Evolutionary conservation across 2,329 filamentous ascomycete species (phyloP).

Genomic region (Neophaeococcomyces aloes): DNA sequence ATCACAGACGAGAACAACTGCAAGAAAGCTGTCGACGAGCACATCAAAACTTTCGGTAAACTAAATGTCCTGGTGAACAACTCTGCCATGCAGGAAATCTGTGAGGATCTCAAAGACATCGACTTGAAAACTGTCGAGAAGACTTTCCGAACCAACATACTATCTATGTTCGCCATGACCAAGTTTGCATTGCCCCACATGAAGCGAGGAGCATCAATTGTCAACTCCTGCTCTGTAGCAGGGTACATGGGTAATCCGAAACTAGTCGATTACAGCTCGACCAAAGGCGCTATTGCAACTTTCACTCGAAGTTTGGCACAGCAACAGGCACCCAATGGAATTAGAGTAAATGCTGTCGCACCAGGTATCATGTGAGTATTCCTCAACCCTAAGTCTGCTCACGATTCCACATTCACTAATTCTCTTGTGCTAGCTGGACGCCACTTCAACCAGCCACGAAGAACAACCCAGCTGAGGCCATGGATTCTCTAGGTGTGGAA

Average conservation of each 20-base stretch:
- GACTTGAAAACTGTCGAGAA: conserved; percentile 46
- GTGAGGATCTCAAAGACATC: conserved; percentile 40
- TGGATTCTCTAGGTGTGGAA: conserved; percentile 26
- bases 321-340: conserved; percentile 46
- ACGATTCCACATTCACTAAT: conserved; percentile 1
- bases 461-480: conserved; percentile 22
- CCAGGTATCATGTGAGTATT: conserved; percentile 24
- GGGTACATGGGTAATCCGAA: conserved; percentile 42
- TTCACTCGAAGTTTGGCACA: conserved; percentile 46
- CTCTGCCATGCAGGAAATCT: conserved; percentile 43
- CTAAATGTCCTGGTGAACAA: conserved; percentile 46
- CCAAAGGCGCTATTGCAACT: conserved; percentile 48
- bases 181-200: conserved; percentile 49
- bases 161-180: conserved; percentile 50
- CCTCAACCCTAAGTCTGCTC: background rate
- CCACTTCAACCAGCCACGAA: conserved; percentile 23
- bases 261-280: conserved; percentile 47
- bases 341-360: conserved; percentile 41
- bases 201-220: conserved; percentile 38
- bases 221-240: conserved; percentile 47
- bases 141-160: conserved; percentile 47
- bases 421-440: conserved; percentile 26
- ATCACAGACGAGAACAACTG: conserved; percentile 43
- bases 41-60: conserved; percentile 38
- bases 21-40: conserved; percentile 41